These are phyloP conservation scores for Gnetum montanum DNA, from an alignment of 75 land plant species.

Conservation along the genomic window DNA sequence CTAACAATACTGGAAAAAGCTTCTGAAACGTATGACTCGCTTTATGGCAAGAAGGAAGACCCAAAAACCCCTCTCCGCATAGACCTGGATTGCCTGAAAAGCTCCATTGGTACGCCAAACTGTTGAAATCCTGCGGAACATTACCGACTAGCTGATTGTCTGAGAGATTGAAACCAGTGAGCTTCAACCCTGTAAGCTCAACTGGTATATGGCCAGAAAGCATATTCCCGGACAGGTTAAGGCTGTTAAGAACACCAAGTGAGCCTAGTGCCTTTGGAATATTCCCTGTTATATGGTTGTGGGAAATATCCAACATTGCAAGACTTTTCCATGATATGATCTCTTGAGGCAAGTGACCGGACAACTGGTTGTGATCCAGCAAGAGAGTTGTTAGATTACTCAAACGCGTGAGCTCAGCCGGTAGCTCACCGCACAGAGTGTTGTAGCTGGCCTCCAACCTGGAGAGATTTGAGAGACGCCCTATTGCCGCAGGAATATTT, in stretches of 20 bases:
- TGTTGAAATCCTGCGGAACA: slow-evolving; percentile 16
- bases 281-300: slow-evolving; percentile 31
- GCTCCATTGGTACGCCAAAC: slow-evolving; percentile 17
- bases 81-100: slow-evolving; percentile 29
- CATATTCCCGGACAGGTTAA: slow-evolving; percentile 36
- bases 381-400: slow-evolving; percentile 9
- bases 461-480: slow-evolving; percentile 6
- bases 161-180: slow-evolving; percentile 34
- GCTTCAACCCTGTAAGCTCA: slow-evolving; percentile 13
- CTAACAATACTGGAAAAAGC: too few relatives aligned
- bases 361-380: slow-evolving; percentile 30
- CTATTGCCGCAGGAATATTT: slow-evolving; percentile 12
- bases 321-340: slow-evolving; percentile 10
- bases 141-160: slow-evolving; percentile 25
- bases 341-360: slow-evolving; percentile 20
- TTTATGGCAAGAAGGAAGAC: background rate
- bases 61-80: slow-evolving; percentile 1
- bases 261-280: slow-evolving; percentile 36
- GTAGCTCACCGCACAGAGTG: slow-evolving; percentile 31
- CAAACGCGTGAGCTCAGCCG: slow-evolving; percentile 18
- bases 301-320: slow-evolving; percentile 15
- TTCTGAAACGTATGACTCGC: too few relatives aligned
- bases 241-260: slow-evolving; percentile 14
- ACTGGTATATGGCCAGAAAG: slow-evolving; percentile 36
- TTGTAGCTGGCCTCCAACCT: slow-evolving; percentile 23